A percentile compares a stretch with the other conserved stretches of the same genome.
Conservation (phyloP, 345 rosid species). For the Mangifera indica region DNA sequence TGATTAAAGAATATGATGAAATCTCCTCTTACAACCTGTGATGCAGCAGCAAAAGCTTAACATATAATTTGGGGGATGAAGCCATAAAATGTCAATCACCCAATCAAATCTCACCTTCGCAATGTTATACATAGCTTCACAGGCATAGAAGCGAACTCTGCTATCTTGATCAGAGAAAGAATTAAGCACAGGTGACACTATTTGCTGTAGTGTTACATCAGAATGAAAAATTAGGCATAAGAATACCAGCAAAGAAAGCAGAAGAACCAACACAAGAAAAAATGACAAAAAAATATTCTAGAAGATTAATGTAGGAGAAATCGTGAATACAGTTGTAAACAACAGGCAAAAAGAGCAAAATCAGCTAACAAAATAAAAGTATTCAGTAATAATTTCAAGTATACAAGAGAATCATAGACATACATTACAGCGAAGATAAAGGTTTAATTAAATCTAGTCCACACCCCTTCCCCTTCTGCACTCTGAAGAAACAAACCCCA, state of each 20-base stretch:
- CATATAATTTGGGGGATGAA: constrained; percentile 10
- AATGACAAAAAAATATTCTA: not conserved
- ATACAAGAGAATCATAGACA: not conserved
- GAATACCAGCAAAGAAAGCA: not conserved
- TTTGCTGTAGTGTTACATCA: constrained; percentile 60
- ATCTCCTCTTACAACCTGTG: constrained; percentile 98
- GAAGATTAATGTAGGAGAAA: not conserved
- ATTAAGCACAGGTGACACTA: constrained; percentile 88
- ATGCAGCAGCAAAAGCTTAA: constrained; percentile 11
- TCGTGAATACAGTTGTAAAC: not conserved
- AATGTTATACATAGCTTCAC: constrained; percentile 97
- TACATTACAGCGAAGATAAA: not conserved
- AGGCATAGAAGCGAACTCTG: constrained; percentile 97
- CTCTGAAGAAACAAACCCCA: too few relatives aligned
- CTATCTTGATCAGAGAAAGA: constrained; percentile 94
- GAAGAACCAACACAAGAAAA: not conserved
- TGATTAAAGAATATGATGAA: constrained; percentile 90
- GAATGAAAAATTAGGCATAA: constrained; percentile 15
- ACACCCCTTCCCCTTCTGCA: not conserved
- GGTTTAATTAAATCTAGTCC: constrained; percentile 7
- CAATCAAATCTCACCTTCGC: constrained; percentile 64
- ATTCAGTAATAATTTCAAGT: not conserved
- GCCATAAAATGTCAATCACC: not conserved
- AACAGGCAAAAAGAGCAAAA: not conserved
- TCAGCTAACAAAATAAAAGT: not conserved